Conservation (phyloP, 2,329 filamentous ascomycete species). For the Xenoacremonium recifei region DNA sequence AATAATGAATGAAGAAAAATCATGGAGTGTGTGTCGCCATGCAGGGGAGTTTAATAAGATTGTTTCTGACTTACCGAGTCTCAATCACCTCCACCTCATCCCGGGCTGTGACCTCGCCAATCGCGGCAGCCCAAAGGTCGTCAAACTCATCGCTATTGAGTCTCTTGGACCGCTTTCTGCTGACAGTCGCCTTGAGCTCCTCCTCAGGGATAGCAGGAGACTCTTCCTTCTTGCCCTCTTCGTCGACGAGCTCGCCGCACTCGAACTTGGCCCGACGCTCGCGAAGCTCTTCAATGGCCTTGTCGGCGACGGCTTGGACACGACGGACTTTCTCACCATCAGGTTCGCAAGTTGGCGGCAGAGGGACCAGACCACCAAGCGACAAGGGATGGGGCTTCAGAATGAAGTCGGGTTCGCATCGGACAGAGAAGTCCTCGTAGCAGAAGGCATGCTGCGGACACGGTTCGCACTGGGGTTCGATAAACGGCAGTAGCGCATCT, state of each 20-base stretch:
- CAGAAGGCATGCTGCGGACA: constrained; percentile 92
- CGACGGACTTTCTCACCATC: constrained; percentile 89
- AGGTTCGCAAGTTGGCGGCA: constrained; percentile 90
- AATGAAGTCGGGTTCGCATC: constrained; percentile 86
- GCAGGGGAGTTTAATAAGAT: constrained; percentile 17
- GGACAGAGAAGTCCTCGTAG: constrained; percentile 71
- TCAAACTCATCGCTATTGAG: constrained; percentile 90
- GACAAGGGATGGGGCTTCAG: constrained; percentile 81
- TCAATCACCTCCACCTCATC: constrained; percentile 57
- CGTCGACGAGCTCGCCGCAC: constrained; percentile 71
- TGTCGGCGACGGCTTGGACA: constrained; percentile 84
- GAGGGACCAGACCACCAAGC: constrained; percentile 74
- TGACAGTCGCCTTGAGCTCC: constrained; percentile 75
- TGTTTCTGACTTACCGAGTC: constrained; percentile 56
- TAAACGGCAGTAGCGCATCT: constrained; percentile 65
- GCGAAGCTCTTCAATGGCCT: constrained; percentile 81
- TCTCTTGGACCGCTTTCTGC: constrained; percentile 73
- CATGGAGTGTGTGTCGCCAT: too few species aligned
- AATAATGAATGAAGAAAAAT: too few species aligned
- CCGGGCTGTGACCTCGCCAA: constrained; percentile 66
- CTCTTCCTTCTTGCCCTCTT: constrained; percentile 57
- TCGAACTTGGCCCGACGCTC: constrained; percentile 86
- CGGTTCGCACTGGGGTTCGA: constrained; percentile 81
- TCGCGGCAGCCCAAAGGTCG: constrained; percentile 74
- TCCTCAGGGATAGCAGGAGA: constrained; percentile 63